A percentile compares a stretch with the other conserved stretches of the same genome.
phyloP scores from a whole-genome alignment of 2,329 filamentous ascomycete genomes.

The Epichloe coenophiala region DNA sequence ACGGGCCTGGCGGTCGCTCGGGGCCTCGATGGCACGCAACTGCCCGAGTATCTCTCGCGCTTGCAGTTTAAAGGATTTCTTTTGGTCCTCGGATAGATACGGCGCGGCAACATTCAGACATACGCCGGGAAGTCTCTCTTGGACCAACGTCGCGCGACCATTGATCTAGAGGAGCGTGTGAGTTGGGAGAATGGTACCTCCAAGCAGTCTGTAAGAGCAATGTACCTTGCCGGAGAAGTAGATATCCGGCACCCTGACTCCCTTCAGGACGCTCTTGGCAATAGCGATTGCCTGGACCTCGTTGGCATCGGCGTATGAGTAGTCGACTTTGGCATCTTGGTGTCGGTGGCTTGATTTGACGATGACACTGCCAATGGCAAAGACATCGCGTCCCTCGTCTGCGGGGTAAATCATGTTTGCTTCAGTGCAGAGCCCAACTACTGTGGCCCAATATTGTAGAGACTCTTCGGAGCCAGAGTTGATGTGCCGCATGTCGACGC shows the following conservation, averaged over 20 bases:
- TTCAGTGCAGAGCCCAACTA: constrained; percentile 18
- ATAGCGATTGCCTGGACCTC: constrained; percentile 21
- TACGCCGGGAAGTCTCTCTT: constrained; percentile 25
- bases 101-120: constrained; percentile 21
- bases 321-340: constrained; percentile 13
- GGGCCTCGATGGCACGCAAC: too few relatives aligned
- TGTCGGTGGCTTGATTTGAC: constrained; percentile 25
- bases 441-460: constrained; percentile 18
- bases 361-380: constrained; percentile 26
- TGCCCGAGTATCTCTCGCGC: neutral
- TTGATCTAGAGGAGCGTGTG: constrained; percentile 17
- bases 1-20: too few relatives aligned
- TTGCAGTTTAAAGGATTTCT: constrained; percentile 3
- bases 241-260: constrained; percentile 21
- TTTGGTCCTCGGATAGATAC: constrained; percentile 16
- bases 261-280: constrained; percentile 15
- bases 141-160: constrained; percentile 21
- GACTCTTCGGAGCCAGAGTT: constrained; percentile 12
- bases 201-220: neutral
- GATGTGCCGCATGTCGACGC: constrained; percentile 9
- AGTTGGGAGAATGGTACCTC: neutral
- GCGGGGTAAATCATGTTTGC: constrained; percentile 11
- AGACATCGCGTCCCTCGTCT: constrained; percentile 25
- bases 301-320: constrained; percentile 27
- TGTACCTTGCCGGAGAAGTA: constrained; percentile 25